Percentiles rank a stretch among this genome's conserved stretches.
Evolutionary conservation across 2,329 filamentous ascomycete genomes (phyloP).

Genomic region (Cladosporium sp.): DNA sequence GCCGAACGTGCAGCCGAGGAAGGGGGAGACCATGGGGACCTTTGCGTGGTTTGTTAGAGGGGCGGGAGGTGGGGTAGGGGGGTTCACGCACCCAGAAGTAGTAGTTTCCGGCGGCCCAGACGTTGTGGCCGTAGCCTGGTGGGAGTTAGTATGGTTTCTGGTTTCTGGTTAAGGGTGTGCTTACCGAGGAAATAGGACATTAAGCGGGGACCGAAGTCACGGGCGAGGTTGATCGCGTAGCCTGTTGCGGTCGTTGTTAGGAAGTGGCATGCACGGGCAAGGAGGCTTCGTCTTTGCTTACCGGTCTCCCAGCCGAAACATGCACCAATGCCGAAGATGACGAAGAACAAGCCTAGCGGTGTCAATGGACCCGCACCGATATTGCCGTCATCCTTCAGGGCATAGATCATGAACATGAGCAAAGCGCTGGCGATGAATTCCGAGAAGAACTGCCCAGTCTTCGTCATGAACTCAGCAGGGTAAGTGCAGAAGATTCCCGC

Average conservation of each 20-base stretch:
- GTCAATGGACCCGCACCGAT: constrained; percentile 54
- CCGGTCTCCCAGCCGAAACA: constrained; percentile 69
- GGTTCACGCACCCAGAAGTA: constrained; percentile 58
- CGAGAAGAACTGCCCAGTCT: constrained; percentile 63
- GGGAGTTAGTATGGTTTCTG: neutral
- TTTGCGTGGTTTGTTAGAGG: neutral
- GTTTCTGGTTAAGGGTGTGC: too few species aligned
- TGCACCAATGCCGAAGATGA: constrained; percentile 68
- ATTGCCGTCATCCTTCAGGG: constrained; percentile 54
- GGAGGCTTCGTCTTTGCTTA: too few species aligned
- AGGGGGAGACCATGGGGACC: constrained; percentile 66
- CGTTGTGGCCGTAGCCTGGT: constrained; percentile 62
- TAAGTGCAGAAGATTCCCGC: constrained; percentile 72
- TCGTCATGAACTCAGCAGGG: constrained; percentile 61
- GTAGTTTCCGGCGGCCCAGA: constrained; percentile 63
- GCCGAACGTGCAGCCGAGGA: constrained; percentile 59
- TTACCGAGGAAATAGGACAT: constrained; percentile 13
- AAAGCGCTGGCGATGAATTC: constrained; percentile 65
- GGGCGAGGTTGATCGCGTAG: constrained; percentile 68
- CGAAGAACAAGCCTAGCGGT: constrained; percentile 62
- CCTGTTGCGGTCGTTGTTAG: constrained; percentile 33
- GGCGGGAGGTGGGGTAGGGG: neutral
- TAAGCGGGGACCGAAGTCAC: constrained; percentile 66
- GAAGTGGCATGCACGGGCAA: too few species aligned
- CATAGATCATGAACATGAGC: constrained; percentile 68